Conservation (phyloP, 768 basidiomycete species). For the Rubroboletus pulcherrimus region DNA sequence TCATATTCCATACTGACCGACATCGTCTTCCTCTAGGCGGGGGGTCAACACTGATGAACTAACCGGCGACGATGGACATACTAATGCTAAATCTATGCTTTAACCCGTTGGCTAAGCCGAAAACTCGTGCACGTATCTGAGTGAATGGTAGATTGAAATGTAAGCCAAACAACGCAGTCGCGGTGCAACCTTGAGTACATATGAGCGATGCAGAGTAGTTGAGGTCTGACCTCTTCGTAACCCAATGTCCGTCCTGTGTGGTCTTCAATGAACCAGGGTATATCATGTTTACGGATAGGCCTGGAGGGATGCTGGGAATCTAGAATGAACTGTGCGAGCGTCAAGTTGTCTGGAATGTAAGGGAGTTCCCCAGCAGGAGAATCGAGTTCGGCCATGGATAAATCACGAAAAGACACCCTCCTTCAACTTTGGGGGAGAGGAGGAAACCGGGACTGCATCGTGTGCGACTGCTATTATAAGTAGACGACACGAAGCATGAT, state of each 20-base stretch:
- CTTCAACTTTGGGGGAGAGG: not conserved
- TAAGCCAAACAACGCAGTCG: not conserved
- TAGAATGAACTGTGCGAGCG: slow-evolving; percentile 36
- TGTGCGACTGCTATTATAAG: too few species aligned
- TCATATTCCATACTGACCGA: slow-evolving; percentile 29
- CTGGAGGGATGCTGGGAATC: slow-evolving; percentile 32
- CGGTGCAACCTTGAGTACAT: not conserved
- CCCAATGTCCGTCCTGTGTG: slow-evolving; percentile 33
- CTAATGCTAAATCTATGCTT: slow-evolving; percentile 33
- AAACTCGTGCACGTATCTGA: slow-evolving; percentile 35
- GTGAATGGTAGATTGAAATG: not conserved
- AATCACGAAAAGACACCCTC: too few species aligned
- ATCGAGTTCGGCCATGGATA: slow-evolving; percentile 26
- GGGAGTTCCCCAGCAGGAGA: slow-evolving; percentile 32
- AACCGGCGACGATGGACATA: slow-evolving; percentile 15
- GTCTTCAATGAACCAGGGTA: slow-evolving; percentile 43
- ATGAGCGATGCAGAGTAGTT: not conserved
- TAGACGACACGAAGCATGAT: too few species aligned
- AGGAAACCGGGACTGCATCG: not conserved
- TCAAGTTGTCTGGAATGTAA: slow-evolving; percentile 36
- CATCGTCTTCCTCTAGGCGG: slow-evolving; percentile 35
- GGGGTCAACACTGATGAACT: not conserved
- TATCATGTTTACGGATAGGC: slow-evolving; percentile 22
- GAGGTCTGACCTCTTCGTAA: slow-evolving; percentile 34
- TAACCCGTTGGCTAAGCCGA: slow-evolving; percentile 38